phyloP scores from a whole-genome alignment of 768 basidiomycete species.

The Amanita polypyramis region DNA sequence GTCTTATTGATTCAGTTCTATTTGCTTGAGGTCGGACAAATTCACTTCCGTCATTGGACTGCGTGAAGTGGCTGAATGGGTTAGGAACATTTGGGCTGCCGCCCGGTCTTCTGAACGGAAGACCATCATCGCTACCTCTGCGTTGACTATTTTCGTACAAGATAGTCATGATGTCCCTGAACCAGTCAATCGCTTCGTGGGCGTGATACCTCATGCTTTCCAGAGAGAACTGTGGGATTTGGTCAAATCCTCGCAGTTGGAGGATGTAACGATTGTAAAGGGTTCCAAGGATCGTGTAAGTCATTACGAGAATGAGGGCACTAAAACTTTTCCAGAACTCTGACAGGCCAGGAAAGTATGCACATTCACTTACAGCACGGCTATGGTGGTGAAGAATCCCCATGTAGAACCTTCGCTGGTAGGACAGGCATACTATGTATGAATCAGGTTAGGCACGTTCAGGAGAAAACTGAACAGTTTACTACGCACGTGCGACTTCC shows the following conservation, averaged over 20 bases:
- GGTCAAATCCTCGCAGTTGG: constrained; percentile 57
- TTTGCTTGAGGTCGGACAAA: constrained; percentile 9
- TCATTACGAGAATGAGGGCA: constrained; percentile 40
- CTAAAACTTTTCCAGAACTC: constrained; percentile 22
- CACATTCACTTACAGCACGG: constrained; percentile 41
- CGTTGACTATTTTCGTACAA: constrained; percentile 16
- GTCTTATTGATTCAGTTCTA: neutral
- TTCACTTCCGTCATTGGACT: constrained; percentile 10
- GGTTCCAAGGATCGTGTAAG: constrained; percentile 59
- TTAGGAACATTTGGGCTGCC: constrained; percentile 7
- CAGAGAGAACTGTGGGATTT: constrained; percentile 57
- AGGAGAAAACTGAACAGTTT: neutral
- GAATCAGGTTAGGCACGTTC: constrained; percentile 1
- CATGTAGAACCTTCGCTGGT: constrained; percentile 41
- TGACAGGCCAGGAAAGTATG: neutral
- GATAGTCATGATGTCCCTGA: constrained; percentile 23
- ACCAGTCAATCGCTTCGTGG: constrained; percentile 32
- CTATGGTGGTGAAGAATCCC: constrained; percentile 44
- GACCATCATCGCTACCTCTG: constrained; percentile 8
- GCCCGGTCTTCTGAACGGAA: constrained; percentile 11
- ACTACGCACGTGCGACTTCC: constrained; percentile 62
- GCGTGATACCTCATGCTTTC: constrained; percentile 40
- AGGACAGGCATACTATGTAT: constrained; percentile 57
- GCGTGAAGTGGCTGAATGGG: constrained; percentile 11
- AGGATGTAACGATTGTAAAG: constrained; percentile 76